Evolutionary conservation across 1,284 basidiomycete species (phyloP).

Genomic region (Heliocybe sulcata): DNA sequence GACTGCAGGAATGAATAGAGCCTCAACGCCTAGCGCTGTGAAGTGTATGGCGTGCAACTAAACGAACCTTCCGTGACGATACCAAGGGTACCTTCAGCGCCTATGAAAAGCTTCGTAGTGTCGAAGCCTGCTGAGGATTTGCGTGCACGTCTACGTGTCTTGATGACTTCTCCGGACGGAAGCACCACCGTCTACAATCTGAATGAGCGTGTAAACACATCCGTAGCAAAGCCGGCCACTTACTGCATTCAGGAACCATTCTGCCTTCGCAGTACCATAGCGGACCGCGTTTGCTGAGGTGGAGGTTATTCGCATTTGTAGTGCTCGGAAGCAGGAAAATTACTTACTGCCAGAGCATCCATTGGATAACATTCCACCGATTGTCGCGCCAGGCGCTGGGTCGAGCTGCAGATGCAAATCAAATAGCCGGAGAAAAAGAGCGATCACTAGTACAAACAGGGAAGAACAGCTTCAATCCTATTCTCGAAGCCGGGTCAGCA

Average conservation of each 20-base stretch:
- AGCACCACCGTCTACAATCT: constrained; percentile 73
- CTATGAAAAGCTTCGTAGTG: constrained; percentile 87
- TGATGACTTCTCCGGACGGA: constrained; percentile 88
- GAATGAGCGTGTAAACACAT: not conserved
- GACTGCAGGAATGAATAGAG: too few relatives aligned
- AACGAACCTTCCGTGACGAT: constrained; percentile 80
- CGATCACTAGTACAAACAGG: constrained; percentile 45
- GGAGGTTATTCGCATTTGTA: not conserved
- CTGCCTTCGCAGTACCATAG: constrained; percentile 72
- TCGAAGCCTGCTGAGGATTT: constrained; percentile 94
- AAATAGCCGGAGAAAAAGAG: not conserved
- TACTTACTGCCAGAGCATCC: constrained; percentile 71
- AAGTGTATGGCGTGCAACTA: too few relatives aligned
- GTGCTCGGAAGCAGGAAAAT: not conserved
- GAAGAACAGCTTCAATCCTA: constrained; percentile 79
- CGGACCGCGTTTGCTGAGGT: constrained; percentile 69
- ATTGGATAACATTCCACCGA: constrained; percentile 90
- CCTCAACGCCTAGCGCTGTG: too few relatives aligned
- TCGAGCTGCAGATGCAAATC: constrained; percentile 46
- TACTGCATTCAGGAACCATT: constrained; percentile 65
- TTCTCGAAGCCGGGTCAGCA: not conserved
- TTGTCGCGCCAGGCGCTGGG: constrained; percentile 73
- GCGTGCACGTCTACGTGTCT: constrained; percentile 78
- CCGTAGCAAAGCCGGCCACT: constrained; percentile 15
- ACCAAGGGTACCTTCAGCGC: constrained; percentile 91